Evolutionary conservation across 2,329 filamentous ascomycete species (phyloP).

Genomic region (Diaporthe destruens): DNA sequence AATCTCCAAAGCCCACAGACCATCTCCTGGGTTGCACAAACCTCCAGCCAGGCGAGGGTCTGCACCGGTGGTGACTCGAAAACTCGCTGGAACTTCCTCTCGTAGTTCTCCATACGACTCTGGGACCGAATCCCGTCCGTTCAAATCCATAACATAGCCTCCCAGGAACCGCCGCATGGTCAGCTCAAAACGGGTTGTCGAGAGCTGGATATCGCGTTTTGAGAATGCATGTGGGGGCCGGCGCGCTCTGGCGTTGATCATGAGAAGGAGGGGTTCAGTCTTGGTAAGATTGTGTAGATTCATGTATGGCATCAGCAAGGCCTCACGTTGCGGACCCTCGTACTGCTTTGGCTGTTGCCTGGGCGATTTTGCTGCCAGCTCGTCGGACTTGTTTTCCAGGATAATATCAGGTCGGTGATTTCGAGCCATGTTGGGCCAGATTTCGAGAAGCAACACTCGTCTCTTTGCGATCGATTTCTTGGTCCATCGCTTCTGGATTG

Average conservation of each 20-base stretch:
- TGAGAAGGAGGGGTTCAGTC: background rate
- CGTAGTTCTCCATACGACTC: background rate
- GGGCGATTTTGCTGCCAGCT: too few relatives aligned
- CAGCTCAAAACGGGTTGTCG: background rate
- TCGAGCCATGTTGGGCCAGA: background rate
- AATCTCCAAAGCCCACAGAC: background rate
- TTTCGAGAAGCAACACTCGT: background rate
- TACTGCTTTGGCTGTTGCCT: background rate
- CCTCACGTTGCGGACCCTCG: background rate
- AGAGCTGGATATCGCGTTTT: background rate
- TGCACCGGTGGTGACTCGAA: fast-evolving
- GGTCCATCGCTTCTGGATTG: background rate
- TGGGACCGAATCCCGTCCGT: background rate
- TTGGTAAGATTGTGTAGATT: background rate
- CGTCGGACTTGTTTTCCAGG: background rate
- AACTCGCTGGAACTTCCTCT: fast-evolving
- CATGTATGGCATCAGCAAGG: background rate
- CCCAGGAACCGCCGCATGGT: background rate
- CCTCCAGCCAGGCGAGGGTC: background rate
- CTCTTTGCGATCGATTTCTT: background rate
- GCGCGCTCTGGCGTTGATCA: background rate
- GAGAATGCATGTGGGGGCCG: background rate
- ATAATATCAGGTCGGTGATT: background rate
- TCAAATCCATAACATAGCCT: background rate
- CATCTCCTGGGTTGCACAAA: fast-evolving